Evolutionary conservation across 345 rosid genomes (phyloP), one percentile per base, ranked within the genome.

Genomic region (Mangifera indica): DNA sequence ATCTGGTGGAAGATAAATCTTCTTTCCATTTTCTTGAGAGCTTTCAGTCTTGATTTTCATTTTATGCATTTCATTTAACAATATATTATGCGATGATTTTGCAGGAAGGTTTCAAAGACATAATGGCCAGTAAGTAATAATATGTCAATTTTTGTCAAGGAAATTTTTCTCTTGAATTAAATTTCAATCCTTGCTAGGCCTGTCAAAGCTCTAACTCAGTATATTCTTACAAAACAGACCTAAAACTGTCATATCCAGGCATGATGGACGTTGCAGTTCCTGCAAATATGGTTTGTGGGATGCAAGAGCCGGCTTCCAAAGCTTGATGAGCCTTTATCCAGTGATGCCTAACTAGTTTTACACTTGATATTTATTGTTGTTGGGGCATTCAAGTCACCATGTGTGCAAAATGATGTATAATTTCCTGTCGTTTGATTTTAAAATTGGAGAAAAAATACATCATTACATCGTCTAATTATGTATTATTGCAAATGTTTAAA

Each of bases 241-340:
- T 95, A 52, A 87, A 88, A 72, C 83, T 95, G 61, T 52, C 94
- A 68, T 91, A 91, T 81, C 99, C 99, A 18, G 89, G 92, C 87
- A 87, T 89, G 97, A 91, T 92, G 26, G 98, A 89, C 63, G 75
- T 86, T 56, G 92, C 98, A 21, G 96, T 88, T 44, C 99, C 93
- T 34, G 91, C 93, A 51, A 95, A 92, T 64, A 75, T 91, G 92
- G 88, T 84, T 12, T 95, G 98, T 68, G 98, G 98, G 60, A 77
- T 89, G 84, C 99, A 95, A 86, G 97, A 88, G 72, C 32, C 62
- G 66, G 63, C 77, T 22, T 53, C 74, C 26, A 62, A 73, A 78
- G 71, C 74, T 58, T 53, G 74, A 32, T 37, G 62, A 71, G 59
- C 34, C 72, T 49, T 32, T 45, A 8, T 53, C 32, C 46, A 12